Evolutionary conservation across 2,329 filamentous ascomycete species (phyloP).

Genomic region (Penicillium sp.): DNA sequence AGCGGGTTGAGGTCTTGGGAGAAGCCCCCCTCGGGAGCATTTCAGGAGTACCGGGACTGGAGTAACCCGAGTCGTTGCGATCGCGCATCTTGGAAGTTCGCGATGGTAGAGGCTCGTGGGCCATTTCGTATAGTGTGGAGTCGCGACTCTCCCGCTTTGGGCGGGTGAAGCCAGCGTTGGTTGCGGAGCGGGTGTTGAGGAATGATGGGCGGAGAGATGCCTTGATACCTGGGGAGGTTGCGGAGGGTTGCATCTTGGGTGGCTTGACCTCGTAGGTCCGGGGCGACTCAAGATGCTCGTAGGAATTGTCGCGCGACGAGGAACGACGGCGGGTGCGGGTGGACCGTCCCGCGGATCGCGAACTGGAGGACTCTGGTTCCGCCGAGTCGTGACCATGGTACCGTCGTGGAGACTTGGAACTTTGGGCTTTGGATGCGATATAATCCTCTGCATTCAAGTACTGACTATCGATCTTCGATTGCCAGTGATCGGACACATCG

Average conservation of each 20-base stretch:
- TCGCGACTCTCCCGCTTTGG: slow-evolving; percentile 27
- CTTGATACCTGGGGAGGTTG: slow-evolving; percentile 35
- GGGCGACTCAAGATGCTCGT: slow-evolving; percentile 30
- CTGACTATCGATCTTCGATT: slow-evolving; percentile 35
- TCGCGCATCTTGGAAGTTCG: slow-evolving; percentile 41
- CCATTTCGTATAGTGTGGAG: slow-evolving; percentile 26
- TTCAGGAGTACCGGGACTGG: slow-evolving; percentile 45
- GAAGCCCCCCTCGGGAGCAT: slow-evolving; percentile 34
- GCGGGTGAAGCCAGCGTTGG: slow-evolving; percentile 27
- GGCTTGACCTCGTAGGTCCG: slow-evolving; percentile 26
- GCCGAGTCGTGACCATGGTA: slow-evolving; percentile 30
- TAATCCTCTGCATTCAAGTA: slow-evolving; percentile 38
- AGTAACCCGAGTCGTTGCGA: slow-evolving; percentile 46
- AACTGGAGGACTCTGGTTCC: slow-evolving; percentile 33
- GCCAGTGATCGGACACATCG: slow-evolving; percentile 26
- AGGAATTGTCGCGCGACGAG: slow-evolving; percentile 33
- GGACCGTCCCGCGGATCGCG: slow-evolving; percentile 31
- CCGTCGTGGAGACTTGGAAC: slow-evolving; percentile 35
- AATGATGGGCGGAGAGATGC: slow-evolving; percentile 31
- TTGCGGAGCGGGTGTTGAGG: slow-evolving; percentile 33
- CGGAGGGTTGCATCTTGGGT: slow-evolving; percentile 38
- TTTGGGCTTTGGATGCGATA: slow-evolving; percentile 35
- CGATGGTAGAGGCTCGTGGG: slow-evolving; percentile 25
- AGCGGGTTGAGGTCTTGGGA: slow-evolving; percentile 35
- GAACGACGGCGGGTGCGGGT: slow-evolving; percentile 28